phyloP scores from a whole-genome alignment of 2,329 filamentous ascomycete species.

The Fusarium pseudonygamai region DNA sequence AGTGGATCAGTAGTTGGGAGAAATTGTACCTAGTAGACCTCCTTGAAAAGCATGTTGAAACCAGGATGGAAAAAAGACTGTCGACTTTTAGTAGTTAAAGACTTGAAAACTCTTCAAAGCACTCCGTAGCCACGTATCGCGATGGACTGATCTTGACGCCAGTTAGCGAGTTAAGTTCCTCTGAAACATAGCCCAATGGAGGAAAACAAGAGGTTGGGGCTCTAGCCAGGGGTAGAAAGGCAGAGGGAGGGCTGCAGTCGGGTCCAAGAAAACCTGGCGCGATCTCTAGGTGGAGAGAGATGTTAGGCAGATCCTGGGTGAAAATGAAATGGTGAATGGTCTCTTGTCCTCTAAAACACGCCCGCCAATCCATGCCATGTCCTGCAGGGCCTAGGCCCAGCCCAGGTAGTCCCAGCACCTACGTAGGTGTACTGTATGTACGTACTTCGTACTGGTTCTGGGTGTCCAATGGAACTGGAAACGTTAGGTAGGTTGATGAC shows the following conservation, averaged over 20 bases:
- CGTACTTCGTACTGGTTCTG: not conserved
- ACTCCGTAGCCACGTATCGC: not conserved
- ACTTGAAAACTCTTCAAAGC: not conserved
- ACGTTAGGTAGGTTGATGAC: slow-evolving; percentile 6
- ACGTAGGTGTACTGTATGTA: not conserved
- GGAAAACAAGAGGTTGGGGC: slow-evolving; percentile 18
- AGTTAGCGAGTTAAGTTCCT: not conserved
- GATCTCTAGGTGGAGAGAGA: slow-evolving; percentile 43
- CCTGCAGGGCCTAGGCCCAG: slow-evolving; percentile 36
- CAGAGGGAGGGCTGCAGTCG: slow-evolving; percentile 3
- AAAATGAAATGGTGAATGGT: slow-evolving; percentile 11
- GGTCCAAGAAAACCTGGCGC: slow-evolving; percentile 35
- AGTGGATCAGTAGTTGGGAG: slow-evolving; percentile 29
- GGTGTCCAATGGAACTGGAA: slow-evolving; percentile 1
- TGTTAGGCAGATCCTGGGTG: slow-evolving; percentile 34
- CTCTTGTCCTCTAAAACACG: slow-evolving; percentile 2
- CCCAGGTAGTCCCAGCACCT: slow-evolving; percentile 14
- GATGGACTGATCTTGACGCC: not conserved
- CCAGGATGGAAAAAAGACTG: not conserved
- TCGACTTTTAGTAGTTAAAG: not conserved
- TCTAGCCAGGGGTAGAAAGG: slow-evolving; percentile 12
- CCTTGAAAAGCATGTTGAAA: slow-evolving; percentile 1
- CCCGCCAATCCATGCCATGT: slow-evolving; percentile 13
- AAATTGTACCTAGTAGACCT: not conserved
- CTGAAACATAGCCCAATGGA: not conserved